Percentiles rank a stretch among this genome's conserved stretches.
These are phyloP conservation scores for Zygoascus hellenicus DNA, from an alignment of 1,139 yeast species.

Conservation along the genomic window DNA sequence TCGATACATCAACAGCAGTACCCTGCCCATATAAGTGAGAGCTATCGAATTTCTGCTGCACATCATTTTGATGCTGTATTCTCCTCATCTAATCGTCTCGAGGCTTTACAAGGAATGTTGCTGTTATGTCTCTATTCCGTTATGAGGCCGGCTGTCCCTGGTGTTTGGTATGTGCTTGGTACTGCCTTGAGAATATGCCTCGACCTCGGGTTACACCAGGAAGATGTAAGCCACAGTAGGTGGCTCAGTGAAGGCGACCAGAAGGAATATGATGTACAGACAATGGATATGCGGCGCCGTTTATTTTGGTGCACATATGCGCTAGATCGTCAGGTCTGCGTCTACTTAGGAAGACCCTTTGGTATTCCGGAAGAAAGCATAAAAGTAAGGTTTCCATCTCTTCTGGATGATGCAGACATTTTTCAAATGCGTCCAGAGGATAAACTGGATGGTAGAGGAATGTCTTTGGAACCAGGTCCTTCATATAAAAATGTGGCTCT, in stretches of 20 bases:
- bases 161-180: conserved; percentile 90
- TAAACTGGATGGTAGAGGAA: conserved; percentile 6
- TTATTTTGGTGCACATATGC: conserved; percentile 88
- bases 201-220: conserved; percentile 78
- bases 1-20: conserved; percentile 68
- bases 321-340: conserved; percentile 71
- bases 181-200: conserved; percentile 73
- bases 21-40: conserved; percentile 61
- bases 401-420: conserved; percentile 64
- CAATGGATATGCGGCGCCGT: conserved; percentile 65
- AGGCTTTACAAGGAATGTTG: conserved; percentile 66
- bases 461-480: conserved; percentile 29
- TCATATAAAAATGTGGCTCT: conserved; percentile 63
- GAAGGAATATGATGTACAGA: conserved; percentile 42
- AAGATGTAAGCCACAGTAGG: conserved; percentile 17
- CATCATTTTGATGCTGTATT: conserved; percentile 55
- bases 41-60: conserved; percentile 67
- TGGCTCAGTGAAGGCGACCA: conserved; percentile 8
- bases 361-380: conserved; percentile 68
- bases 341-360: conserved; percentile 66
- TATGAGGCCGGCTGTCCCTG: conserved; percentile 54
- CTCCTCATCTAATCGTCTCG: conserved; percentile 55
- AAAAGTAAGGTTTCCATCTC: conserved; percentile 62
- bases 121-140: conserved; percentile 62
- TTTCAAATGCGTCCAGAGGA: conserved; percentile 16